Base-by-base conservation (phyloP, 2,329 filamentous ascomycete species). In the Helminthosporium solani region DNA sequence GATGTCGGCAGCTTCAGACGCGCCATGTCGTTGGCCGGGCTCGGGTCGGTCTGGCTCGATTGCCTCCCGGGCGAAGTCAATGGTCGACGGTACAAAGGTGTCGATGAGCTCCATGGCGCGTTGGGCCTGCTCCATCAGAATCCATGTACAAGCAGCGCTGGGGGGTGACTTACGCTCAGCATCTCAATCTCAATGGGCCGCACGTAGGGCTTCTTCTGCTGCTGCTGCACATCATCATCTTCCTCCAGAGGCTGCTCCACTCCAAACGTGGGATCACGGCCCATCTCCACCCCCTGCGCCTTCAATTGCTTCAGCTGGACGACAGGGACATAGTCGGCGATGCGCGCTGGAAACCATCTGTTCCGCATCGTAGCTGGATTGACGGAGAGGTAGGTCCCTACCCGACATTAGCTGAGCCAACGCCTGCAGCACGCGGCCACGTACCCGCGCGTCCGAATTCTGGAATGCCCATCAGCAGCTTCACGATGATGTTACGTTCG, bases 331-430 rank as follows among this genome's bases (percentile, higher is more conserved):
- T 83, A 82, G 59, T 77, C 72, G 51, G 79, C 80, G 50, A 75
- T 67, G 47, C 72, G 67, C 34, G 62, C 63, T 3, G 78, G 79
- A 53, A 76, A 81, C 75, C 75, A 80, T 43, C 67, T 63, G 58
- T 80, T 81, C 52, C 80, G 73, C 78, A 83, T 81, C 30, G 71
- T 67, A 18, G 79, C 76, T 14, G 70, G 64, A n/a, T 75, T 64
- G 33, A 82, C 70, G 25, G 78, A 75, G 16, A 82, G 68, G 48
- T 81, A 74, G 15, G 75, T 64, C 50, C 79, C 79, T 82, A 51
- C n/a, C 18, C 19, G 45, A 20, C 30, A 40, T 68, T 49, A 65
- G 58, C 47, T 50, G 21, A 20, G 6, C 28, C 23, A 20, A 18
- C 33, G 16, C 12, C 30, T 15, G 19, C 15, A 25, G 36, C 44